phyloP scores from a whole-genome alignment of 495 filamentous ascomycete species.

The Cercophora newfieldiana region DNA sequence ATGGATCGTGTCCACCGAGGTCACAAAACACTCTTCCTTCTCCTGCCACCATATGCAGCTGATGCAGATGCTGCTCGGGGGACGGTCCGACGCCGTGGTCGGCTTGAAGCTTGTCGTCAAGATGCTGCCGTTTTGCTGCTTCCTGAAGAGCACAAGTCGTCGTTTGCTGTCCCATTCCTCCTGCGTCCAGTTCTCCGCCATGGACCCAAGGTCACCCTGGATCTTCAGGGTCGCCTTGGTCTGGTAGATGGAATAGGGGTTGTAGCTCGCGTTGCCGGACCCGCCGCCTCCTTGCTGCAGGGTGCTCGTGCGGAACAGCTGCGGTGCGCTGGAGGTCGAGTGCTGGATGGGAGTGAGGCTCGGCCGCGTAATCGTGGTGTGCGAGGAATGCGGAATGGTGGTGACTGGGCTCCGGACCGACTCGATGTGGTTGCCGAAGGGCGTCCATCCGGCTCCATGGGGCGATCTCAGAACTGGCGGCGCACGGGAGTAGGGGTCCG shows the following conservation, averaged over 20 bases:
- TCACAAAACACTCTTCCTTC: constrained; percentile 84
- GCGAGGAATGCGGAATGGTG: constrained; percentile 27
- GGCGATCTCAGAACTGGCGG: constrained; percentile 50
- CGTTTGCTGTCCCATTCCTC: constrained; percentile 77
- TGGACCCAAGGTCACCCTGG: constrained; percentile 75
- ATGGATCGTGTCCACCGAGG: constrained; percentile 94
- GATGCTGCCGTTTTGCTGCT: constrained; percentile 73
- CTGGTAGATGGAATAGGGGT: constrained; percentile 82
- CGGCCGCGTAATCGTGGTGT: constrained; percentile 38
- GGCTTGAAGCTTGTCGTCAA: constrained; percentile 71
- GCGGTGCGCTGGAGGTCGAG: constrained; percentile 52
- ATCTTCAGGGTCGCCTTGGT: constrained; percentile 83
- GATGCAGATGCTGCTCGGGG: constrained; percentile 76
- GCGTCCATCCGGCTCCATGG: constrained; percentile 43
- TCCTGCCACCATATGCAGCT: constrained; percentile 94
- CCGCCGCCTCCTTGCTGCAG: constrained; percentile 55
- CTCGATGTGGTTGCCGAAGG: constrained; percentile 45
- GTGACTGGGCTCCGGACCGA: constrained; percentile 41
- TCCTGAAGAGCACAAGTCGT: constrained; percentile 81
- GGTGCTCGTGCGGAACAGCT: constrained; percentile 82
- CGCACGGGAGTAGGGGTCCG: constrained; percentile 47
- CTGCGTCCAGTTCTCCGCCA: constrained; percentile 74
- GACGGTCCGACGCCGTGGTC: constrained; percentile 67
- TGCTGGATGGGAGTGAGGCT: constrained; percentile 43
- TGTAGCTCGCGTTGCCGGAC: constrained; percentile 54